phyloP scores from a whole-genome alignment of 257 asterid genomes.

The Solanum habrochaites region DNA sequence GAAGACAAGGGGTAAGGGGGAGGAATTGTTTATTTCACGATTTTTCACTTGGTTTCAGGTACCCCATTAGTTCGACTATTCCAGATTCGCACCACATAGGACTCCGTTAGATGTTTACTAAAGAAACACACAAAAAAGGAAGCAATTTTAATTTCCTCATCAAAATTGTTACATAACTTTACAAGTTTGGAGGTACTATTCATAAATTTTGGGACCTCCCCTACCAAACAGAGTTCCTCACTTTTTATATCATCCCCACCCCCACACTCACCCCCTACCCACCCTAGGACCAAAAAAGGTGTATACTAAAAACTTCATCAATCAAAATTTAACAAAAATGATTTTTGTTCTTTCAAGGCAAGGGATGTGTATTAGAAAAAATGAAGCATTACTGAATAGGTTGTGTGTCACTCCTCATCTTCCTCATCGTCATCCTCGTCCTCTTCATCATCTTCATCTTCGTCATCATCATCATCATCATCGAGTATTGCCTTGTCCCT shows the following conservation, averaged over 20 bases:
- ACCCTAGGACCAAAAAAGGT: neutral
- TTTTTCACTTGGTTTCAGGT: no score
- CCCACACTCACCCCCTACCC: neutral
- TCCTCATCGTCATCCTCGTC: neutral
- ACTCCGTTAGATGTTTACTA: no score
- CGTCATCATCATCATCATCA: neutral
- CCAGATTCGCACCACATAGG: no score
- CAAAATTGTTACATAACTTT: neutral
- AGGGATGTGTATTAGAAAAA: neutral
- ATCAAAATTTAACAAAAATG: neutral
- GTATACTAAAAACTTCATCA: neutral
- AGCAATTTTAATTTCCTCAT: neutral
- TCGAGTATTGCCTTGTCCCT: neutral
- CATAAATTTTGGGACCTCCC: neutral
- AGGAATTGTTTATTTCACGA: neutral
- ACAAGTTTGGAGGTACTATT: neutral
- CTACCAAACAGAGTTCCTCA: neutral
- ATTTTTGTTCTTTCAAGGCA: neutral
- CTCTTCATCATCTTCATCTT: neutral
- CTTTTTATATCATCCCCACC: neutral
- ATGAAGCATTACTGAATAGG: neutral
- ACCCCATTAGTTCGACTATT: no score
- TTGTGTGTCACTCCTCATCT: neutral
- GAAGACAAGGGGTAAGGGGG: neutral
- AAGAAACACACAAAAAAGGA: neutral